These are phyloP conservation scores for Fonsecaea nubica DNA, from an alignment of 2,329 filamentous ascomycete genomes.

Conservation along the genomic window DNA sequence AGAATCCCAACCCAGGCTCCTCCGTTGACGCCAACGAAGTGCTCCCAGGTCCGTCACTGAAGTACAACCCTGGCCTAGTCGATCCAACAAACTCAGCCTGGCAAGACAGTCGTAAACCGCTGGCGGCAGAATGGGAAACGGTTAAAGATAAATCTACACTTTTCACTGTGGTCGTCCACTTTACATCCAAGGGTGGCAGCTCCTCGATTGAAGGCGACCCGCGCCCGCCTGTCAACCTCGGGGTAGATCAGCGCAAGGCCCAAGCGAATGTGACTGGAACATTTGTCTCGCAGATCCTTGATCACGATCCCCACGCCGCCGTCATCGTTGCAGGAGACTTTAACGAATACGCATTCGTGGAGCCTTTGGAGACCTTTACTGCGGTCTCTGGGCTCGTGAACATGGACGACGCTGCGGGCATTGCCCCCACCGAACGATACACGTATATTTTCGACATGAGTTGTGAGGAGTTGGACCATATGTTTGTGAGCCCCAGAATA, in stretches of 20 bases:
- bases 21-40: conserved; percentile 64
- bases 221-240: conserved; percentile 70
- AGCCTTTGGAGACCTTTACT: conserved; percentile 64
- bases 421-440: conserved; percentile 66
- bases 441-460: conserved; percentile 75
- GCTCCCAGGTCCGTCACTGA: conserved; percentile 63
- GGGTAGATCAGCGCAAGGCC: conserved; percentile 61
- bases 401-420: conserved; percentile 65
- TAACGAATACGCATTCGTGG: conserved; percentile 72
- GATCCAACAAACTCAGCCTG: conserved; percentile 68
- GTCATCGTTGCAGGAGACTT: conserved; percentile 72
- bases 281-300: conserved; percentile 66
- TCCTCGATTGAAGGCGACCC: conserved; percentile 69
- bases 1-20: conserved; percentile 63
- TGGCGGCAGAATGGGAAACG: conserved; percentile 70
- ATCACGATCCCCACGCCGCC: conserved; percentile 61
- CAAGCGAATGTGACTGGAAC: conserved; percentile 67
- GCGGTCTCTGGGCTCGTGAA: conserved; percentile 64
- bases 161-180: conserved; percentile 76
- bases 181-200: conserved; percentile 69
- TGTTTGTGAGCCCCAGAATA: conserved; percentile 67
- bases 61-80: conserved; percentile 72
- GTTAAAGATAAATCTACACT: conserved; percentile 60
- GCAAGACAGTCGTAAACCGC: conserved; percentile 68
- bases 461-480: conserved; percentile 73